Percentiles rank a stretch among this genome's conserved stretches.
phyloP scores from a whole-genome alignment of 2,329 filamentous ascomycete genomes.

The Scedosporium aurantiacum region DNA sequence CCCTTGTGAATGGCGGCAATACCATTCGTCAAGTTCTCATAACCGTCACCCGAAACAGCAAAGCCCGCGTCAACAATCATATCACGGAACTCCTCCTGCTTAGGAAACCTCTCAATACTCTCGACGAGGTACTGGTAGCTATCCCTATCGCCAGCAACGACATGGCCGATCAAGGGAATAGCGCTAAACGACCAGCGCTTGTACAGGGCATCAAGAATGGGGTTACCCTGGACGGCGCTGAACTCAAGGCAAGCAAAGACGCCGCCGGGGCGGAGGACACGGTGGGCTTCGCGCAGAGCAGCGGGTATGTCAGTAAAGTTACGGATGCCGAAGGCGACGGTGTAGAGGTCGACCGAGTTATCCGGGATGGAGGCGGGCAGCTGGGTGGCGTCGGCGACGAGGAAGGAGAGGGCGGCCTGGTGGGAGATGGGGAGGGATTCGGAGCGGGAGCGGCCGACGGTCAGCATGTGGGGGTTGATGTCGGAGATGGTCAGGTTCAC shows the following conservation, averaged over 20 bases:
- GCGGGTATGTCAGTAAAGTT: conserved; percentile 91
- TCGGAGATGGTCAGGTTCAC: conserved; percentile 85
- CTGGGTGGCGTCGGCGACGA: conserved; percentile 82
- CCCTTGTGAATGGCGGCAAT: conserved; percentile 96
- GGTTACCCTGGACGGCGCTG: conserved; percentile 65
- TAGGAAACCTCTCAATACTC: conserved; percentile 89
- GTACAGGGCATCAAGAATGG: conserved; percentile 73
- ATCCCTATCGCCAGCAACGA: conserved; percentile 87
- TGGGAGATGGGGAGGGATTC: conserved; percentile 39
- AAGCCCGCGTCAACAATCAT: conserved; percentile 85
- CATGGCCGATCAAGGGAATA: conserved; percentile 88
- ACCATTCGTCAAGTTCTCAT: conserved; percentile 82
- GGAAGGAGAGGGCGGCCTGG: conserved; percentile 53
- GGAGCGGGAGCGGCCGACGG: conserved; percentile 73
- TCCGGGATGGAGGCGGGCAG: conserved; percentile 52
- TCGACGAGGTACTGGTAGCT: conserved; percentile 98
- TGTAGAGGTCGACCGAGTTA: conserved; percentile 83
- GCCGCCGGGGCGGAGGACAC: conserved; percentile 86
- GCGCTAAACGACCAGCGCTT: conserved; percentile 93
- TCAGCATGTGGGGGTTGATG: conserved; percentile 93
- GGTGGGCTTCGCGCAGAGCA: conserved; percentile 71
- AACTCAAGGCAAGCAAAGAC: conserved; percentile 97
- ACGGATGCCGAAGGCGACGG: conserved; percentile 91
- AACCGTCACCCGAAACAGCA: conserved; percentile 67
- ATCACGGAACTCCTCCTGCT: conserved; percentile 68